A percentile compares a stretch with the other conserved stretches of the same genome.
Conservation (phyloP, 345 rosid species). For the sweet orange (Citrus sinensis) region DNA sequence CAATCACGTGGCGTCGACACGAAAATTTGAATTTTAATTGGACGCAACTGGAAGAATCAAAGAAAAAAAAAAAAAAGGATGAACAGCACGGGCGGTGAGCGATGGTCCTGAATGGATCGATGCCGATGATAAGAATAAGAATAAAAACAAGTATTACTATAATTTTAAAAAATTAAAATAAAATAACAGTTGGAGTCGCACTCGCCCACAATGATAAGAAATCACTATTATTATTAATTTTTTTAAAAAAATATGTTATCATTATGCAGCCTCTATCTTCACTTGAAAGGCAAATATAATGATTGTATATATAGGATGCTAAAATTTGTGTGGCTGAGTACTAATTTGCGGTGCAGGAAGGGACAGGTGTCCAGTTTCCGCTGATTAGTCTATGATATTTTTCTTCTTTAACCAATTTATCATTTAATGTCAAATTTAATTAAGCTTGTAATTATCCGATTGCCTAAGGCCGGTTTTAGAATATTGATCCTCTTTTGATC, state of each 20-base stretch:
- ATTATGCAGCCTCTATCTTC: background rate
- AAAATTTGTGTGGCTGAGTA: slow-evolving; percentile 33
- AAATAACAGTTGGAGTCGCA: background rate
- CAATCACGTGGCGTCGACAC: slow-evolving; percentile 11
- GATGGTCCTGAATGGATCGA: background rate
- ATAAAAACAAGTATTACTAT: background rate
- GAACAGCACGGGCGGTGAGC: background rate
- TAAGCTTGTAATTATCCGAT: background rate
- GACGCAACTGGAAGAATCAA: background rate
- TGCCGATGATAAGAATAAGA: background rate
- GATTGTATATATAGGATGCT: background rate
- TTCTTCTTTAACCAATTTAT: background rate
- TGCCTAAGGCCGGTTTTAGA: background rate
- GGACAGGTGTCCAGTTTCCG: slow-evolving; percentile 18
- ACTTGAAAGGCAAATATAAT: background rate
- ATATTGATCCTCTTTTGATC: no score
- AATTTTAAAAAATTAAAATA: background rate
- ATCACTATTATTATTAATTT: background rate
- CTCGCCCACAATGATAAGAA: background rate
- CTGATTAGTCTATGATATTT: slow-evolving; percentile 8
- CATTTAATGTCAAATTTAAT: background rate
- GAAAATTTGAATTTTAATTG: background rate
- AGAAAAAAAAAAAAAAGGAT: background rate
- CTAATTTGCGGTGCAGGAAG: slow-evolving; percentile 32
- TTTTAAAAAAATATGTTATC: background rate